Evolutionary conservation across 2,329 filamentous ascomycete genomes (phyloP).

Genomic region (Diaporthe destruens): DNA sequence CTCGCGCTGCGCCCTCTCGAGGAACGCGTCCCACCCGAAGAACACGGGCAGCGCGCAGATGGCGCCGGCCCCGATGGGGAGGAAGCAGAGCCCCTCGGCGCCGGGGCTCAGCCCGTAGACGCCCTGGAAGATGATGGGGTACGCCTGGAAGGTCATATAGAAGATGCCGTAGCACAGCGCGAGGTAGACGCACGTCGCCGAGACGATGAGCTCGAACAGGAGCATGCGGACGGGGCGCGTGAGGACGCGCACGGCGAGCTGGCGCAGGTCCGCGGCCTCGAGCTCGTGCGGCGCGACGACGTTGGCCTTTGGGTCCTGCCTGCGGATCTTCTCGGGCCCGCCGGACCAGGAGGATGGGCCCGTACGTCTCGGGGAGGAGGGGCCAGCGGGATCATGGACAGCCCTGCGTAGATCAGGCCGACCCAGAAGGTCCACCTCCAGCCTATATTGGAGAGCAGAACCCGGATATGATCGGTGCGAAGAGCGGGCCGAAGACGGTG

Average conservation of each 20-base stretch:
- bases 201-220: conserved; percentile 78
- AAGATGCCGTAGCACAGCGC: conserved; percentile 76
- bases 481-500: conserved; percentile 75
- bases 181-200: conserved; percentile 77
- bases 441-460: conserved; percentile 68
- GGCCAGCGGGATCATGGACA: conserved; percentile 69
- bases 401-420: conserved; percentile 75
- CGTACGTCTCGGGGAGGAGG: conserved; percentile 76
- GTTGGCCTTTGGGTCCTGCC: conserved; percentile 62
- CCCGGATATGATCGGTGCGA: conserved; percentile 74
- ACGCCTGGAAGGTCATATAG: conserved; percentile 83
- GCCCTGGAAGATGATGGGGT: conserved; percentile 75
- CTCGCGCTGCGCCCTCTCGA: conserved; percentile 63
- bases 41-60: conserved; percentile 71
- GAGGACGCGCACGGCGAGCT: conserved; percentile 77
- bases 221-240: conserved; percentile 81
- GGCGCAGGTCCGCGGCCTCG: conserved; percentile 67
- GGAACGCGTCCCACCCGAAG: conserved; percentile 72
- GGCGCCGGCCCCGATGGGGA: conserved; percentile 76
- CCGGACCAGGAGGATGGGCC: conserved; percentile 67
- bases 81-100: conserved; percentile 74
- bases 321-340: conserved; percentile 70
- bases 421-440: conserved; percentile 82
- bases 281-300: conserved; percentile 74
- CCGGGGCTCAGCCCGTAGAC: conserved; percentile 75